These are phyloP conservation scores for Carex parvula DNA, from an alignment of 176 grass and related monocot genomes.

Conservation along the genomic window DNA sequence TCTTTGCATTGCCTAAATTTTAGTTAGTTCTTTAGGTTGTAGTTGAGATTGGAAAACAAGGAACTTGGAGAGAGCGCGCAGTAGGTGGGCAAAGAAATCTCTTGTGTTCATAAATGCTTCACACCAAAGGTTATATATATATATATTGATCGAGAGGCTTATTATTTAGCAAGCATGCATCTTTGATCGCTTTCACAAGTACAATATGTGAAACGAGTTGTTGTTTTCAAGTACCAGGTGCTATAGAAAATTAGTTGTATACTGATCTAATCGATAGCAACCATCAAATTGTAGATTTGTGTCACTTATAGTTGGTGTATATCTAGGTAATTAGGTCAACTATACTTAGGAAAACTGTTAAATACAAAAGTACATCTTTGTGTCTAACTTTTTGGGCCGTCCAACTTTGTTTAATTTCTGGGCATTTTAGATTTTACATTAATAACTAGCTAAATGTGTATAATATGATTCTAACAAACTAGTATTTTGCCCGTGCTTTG, in stretches of 20 bases:
- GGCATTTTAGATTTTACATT: too few relatives aligned
- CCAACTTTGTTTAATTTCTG: neutral
- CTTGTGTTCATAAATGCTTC: neutral
- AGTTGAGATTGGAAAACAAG: neutral
- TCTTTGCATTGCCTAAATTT: constrained; percentile 20
- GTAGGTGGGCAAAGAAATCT: neutral
- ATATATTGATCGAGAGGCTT: neutral
- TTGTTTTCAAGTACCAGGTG: neutral
- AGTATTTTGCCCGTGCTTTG: too few relatives aligned
- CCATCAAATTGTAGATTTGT: neutral
- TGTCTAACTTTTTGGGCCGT: neutral
- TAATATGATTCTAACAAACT: neutral
- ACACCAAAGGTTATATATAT: neutral
- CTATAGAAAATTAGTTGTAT: neutral
- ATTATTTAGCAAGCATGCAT: neutral
- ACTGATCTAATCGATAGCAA: neutral
- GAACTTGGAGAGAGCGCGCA: neutral
- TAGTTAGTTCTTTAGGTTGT: neutral
- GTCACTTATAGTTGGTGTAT: neutral
- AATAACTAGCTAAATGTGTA: neutral
- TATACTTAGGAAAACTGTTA: neutral
- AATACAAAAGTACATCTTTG: neutral
- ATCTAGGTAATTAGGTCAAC: neutral
- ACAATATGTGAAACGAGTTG: constrained; percentile 19
- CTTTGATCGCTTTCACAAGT: neutral